phyloP scores from a whole-genome alignment of 2,329 filamentous ascomycete species.

The Iodosphaeria phyllophila region DNA sequence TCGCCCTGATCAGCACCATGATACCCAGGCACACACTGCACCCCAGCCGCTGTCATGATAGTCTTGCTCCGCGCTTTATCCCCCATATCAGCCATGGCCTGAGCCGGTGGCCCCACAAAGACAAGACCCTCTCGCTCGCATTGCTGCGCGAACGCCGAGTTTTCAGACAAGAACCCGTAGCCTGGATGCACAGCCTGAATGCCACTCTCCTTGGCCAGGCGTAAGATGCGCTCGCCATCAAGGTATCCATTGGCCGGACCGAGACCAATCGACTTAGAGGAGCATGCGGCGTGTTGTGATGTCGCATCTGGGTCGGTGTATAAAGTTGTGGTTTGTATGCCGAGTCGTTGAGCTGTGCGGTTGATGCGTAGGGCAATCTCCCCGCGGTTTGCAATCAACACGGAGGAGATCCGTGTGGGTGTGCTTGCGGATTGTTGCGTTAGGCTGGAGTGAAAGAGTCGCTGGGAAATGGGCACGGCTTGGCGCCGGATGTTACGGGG shows the following conservation, averaged over 20 bases:
- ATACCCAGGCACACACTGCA: conserved; percentile 92
- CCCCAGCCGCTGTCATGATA: conserved; percentile 89
- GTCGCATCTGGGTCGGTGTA: conserved; percentile 83
- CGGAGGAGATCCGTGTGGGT: conserved; percentile 45
- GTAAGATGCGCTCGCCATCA: conserved; percentile 82
- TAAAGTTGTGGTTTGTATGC: conserved; percentile 82
- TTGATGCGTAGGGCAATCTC: conserved; percentile 93
- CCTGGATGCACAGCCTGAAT: conserved; percentile 90
- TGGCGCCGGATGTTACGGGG: conserved; percentile 28
- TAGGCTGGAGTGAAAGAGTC: conserved; percentile 14
- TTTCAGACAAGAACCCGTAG: conserved; percentile 92
- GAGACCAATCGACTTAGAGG: conserved; percentile 67
- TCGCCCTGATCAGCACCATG: conserved; percentile 70
- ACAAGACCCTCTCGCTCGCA: conserved; percentile 81
- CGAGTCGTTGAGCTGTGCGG: conserved; percentile 69
- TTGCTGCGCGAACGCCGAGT: conserved; percentile 71
- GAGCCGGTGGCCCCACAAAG: conserved; percentile 80
- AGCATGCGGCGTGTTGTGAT: conserved; percentile 75
- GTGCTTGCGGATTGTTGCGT: conserved; percentile 10
- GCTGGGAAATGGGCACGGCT: conserved; percentile 18
- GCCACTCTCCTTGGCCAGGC: conserved; percentile 65
- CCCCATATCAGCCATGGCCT: conserved; percentile 57
- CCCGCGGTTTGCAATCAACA: conserved; percentile 90
- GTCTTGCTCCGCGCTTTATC: conserved; percentile 64
- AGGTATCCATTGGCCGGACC: conserved; percentile 75